Evolutionary conservation across 495 filamentous ascomycete genomes (phyloP), one percentile per base, ranked within the genome.

Genomic region (Daldinia concentrica): DNA sequence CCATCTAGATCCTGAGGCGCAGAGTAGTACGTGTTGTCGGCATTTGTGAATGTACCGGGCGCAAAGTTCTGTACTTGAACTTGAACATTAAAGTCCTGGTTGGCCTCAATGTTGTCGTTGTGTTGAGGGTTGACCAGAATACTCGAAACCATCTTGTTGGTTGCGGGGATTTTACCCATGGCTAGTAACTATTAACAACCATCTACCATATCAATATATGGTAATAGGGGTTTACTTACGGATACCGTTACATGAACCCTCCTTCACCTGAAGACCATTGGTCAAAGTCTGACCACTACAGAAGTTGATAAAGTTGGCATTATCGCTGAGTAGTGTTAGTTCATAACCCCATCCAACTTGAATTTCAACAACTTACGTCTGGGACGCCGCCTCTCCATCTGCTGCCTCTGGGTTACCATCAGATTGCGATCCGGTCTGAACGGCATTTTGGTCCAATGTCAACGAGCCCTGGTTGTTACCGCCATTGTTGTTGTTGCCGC

Each of bases 211-310:
- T 24, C 43, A 26, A 56, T 26, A 5, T 6, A 5, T 14, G 14
- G 12, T 17, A 50, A 24, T 12, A 0, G 7, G 73, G 54, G 4
- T 82, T 68, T 75, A 88, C 90, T 85, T 89, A 77, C 84, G 82
- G 79, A 88, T 84, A 78, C 88, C 88, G 76, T 93, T 93, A 79
- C 90, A 93, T 48, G 90, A 92, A n/a, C 90, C 90, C 14, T 64
- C 74, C 58, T 83, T 82, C 59, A 86, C 79, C 77, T 93, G 90
- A 26, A 83, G 75, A 74, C 90, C 90, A 74, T 92, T 92, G 57
- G 90, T 93, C 62, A 89, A 56, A n/a, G 84, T 87, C 79, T 91
- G 82, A 43, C 90, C 90, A 12, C 81, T 74, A 77, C 90, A 91
- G 76, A 88, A 88, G 80, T 91, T 91, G 82, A 90, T 90, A 81